phyloP scores from a whole-genome alignment of 2,329 filamentous ascomycete genomes.

The Fusarium marasasianum region DNA sequence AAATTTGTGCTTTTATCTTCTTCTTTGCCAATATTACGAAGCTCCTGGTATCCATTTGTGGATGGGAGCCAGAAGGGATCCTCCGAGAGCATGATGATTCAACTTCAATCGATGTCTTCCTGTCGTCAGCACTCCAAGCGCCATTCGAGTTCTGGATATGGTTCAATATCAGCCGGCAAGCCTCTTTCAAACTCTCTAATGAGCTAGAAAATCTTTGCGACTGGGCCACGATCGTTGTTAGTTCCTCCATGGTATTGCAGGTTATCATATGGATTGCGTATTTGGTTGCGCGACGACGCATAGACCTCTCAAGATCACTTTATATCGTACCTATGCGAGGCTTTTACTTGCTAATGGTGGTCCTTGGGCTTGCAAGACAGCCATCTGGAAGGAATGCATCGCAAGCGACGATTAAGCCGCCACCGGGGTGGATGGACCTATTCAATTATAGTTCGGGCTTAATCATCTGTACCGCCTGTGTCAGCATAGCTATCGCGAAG shows the following conservation, averaged over 20 bases:
- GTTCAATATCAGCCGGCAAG: background rate
- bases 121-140: background rate
- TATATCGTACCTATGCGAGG: background rate
- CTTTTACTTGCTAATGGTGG: accelerated
- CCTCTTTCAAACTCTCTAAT: background rate
- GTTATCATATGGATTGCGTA: background rate
- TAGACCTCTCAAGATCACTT: background rate
- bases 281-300: background rate
- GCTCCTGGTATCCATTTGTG: background rate
- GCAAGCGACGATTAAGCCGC: background rate
- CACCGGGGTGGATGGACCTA: background rate
- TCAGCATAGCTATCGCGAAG: background rate
- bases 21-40: background rate
- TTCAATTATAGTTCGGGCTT: background rate
- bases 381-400: background rate
- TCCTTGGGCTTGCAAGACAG: background rate
- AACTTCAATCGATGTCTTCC: accelerated
- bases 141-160: conserved; percentile 13
- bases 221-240: accelerated
- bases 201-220: background rate
- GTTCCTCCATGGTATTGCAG: background rate
- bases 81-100: accelerated
- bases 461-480: background rate
- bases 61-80: background rate
- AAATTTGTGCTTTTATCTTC: background rate